Percentiles rank a stretch among this genome's conserved stretches.
These are phyloP conservation scores for Phytopythium sindhum DNA, from an alignment of 352 stramenopile species.

Conservation along the genomic window DNA sequence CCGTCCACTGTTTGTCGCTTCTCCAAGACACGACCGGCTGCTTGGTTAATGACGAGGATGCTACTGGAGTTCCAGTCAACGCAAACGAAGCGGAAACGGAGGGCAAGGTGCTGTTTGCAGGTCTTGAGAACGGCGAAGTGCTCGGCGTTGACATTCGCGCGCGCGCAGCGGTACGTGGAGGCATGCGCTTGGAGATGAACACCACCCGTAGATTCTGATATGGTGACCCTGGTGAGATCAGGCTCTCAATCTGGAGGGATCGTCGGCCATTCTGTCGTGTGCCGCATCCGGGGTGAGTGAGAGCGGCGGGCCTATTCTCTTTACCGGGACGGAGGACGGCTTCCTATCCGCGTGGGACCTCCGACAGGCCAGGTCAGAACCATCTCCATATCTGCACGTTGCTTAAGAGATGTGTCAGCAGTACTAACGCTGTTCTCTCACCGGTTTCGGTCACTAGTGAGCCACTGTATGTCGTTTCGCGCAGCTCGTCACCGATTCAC, in stretches of 20 bases:
- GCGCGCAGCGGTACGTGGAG: conserved; percentile 25
- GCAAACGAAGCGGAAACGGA: conserved; percentile 53
- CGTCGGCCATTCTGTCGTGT: conserved; percentile 40
- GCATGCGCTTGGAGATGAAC: not conserved
- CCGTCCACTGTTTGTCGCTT: conserved; percentile 47
- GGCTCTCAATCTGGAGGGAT: conserved; percentile 38
- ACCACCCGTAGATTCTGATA: too few species aligned
- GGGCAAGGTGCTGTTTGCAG: conserved; percentile 58
- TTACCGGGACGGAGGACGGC: conserved; percentile 65
- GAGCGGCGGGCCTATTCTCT: conserved; percentile 21
- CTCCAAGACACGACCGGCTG: conserved; percentile 28
- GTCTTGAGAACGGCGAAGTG: conserved; percentile 55
- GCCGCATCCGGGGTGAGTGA: conserved; percentile 8
- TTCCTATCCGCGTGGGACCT: conserved; percentile 61
- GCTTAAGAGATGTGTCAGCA: not conserved
- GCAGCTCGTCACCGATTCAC: conserved; percentile 49
- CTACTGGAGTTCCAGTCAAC: conserved; percentile 4
- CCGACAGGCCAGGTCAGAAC: conserved; percentile 38
- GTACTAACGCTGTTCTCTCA: not conserved
- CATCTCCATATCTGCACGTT: not conserved
- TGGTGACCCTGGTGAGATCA: conserved; percentile 12
- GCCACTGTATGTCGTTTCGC: conserved; percentile 48
- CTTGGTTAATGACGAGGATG: conserved; percentile 10
- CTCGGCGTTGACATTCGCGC: conserved; percentile 61
- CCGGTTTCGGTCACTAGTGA: conserved; percentile 15